These are phyloP conservation scores for Dalbergia cultrata DNA, from an alignment of 306 rosid species.

Conservation along the genomic window DNA sequence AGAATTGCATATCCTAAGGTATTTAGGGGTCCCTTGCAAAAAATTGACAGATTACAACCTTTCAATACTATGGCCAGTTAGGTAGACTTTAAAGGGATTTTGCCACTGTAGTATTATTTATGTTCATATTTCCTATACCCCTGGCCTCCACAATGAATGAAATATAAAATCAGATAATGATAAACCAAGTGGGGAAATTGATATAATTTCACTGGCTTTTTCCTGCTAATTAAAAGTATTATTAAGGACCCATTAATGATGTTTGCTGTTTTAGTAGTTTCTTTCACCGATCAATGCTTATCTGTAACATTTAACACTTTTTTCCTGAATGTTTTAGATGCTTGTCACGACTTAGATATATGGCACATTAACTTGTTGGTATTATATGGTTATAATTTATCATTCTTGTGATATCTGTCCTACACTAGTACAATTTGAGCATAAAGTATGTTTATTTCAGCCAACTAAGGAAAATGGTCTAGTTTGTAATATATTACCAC, in stretches of 20 bases:
- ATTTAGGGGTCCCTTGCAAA: slow-evolving; percentile 54
- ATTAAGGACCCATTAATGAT: slow-evolving; percentile 50
- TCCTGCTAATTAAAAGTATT: slow-evolving; percentile 22
- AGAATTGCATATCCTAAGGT: slow-evolving; percentile 50
- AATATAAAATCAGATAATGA: slow-evolving; percentile 38
- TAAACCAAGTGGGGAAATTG: slow-evolving; percentile 49
- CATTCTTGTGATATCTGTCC: not conserved
- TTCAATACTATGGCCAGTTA: slow-evolving; percentile 61
- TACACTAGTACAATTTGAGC: slow-evolving; percentile 28
- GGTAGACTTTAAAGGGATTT: slow-evolving; percentile 47
- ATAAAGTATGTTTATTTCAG: not conserved
- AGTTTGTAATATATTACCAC: not conserved
- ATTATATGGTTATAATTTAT: not conserved
- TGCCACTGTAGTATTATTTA: slow-evolving; percentile 35
- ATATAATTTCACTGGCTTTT: slow-evolving; percentile 46
- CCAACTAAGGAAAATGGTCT: not conserved
- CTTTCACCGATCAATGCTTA: slow-evolving; percentile 23
- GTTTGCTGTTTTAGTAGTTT: slow-evolving; percentile 38
- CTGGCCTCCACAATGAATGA: slow-evolving; percentile 38
- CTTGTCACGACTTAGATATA: not conserved
- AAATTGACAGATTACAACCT: slow-evolving; percentile 44
- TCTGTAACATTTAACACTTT: slow-evolving; percentile 10
- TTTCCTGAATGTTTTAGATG: slow-evolving; percentile 34
- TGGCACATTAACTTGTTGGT: slow-evolving; percentile 5
- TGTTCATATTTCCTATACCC: slow-evolving; percentile 56